These are phyloP conservation scores for Mrakia frigida DNA, from an alignment of 768 basidiomycete species.

Conservation along the genomic window DNA sequence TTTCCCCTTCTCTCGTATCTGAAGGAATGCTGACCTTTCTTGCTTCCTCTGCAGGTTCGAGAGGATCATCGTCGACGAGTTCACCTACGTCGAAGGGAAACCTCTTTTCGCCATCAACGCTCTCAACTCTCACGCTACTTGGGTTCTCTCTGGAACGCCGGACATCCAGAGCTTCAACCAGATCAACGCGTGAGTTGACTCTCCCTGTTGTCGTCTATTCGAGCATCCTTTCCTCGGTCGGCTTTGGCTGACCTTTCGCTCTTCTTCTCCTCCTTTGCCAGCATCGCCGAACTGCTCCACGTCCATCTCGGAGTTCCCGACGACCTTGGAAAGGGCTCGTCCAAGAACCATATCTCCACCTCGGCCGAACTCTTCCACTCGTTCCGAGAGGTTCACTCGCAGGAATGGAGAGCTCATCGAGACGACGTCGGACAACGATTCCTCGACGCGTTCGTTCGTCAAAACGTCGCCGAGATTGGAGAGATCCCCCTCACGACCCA, in stretches of 20 bases:
- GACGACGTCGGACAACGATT: constrained; percentile 67
- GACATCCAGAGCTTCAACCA: constrained; percentile 86
- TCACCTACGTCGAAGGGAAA: constrained; percentile 17
- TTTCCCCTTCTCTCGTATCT: too few species aligned
- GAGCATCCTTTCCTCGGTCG: constrained; percentile 47
- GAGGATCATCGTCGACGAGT: constrained; percentile 16
- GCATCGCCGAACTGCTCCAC: constrained; percentile 53
- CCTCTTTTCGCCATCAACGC: constrained; percentile 56
- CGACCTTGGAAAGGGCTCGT: constrained; percentile 67
- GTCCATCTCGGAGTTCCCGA: constrained; percentile 91
- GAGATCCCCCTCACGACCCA: constrained; percentile 77
- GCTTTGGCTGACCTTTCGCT: constrained; percentile 47
- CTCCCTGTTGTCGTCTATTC: too few species aligned
- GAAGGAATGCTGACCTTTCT: too few species aligned
- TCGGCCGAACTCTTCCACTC: constrained; percentile 91
- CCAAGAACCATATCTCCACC: constrained; percentile 72
- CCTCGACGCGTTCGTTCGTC: constrained; percentile 43
- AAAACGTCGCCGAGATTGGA: constrained; percentile 95
- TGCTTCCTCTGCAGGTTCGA: neutral
- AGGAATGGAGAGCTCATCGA: constrained; percentile 88
- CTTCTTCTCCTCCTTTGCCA: neutral
- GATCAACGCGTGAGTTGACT: constrained; percentile 58
- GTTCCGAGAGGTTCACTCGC: constrained; percentile 86
- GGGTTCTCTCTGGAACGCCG: constrained; percentile 96
- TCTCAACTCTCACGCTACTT: constrained; percentile 70